Evolutionary conservation across 202 grass and related monocot species (phyloP).

Genomic region (Eragrostis tef): DNA sequence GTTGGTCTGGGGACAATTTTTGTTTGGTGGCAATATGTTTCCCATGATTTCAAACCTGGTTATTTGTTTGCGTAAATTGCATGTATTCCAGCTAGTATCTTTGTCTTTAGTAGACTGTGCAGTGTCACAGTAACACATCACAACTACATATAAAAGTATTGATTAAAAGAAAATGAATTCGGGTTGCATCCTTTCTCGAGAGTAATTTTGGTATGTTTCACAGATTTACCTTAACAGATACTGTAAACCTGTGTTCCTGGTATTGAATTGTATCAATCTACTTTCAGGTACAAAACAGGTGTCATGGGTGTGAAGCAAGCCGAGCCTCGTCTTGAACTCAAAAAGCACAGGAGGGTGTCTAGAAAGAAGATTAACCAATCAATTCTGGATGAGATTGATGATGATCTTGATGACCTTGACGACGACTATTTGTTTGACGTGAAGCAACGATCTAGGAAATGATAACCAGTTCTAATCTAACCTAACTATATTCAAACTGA

Average conservation of each 20-base stretch:
- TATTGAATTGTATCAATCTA: background rate
- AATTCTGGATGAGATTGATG: constrained; percentile 65
- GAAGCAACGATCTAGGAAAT: constrained; percentile 51
- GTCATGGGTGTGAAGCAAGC: constrained; percentile 81
- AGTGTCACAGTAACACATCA: background rate
- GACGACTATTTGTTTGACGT: constrained; percentile 56
- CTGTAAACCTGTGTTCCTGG: background rate
- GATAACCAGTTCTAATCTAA: constrained; percentile 26
- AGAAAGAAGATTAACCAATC: constrained; percentile 84
- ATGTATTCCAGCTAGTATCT: background rate
- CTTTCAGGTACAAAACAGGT: constrained; percentile 84
- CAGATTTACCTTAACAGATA: constrained; percentile 1
- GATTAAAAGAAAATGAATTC: background rate
- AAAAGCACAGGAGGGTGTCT: constrained; percentile 83
- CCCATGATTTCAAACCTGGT: background rate
- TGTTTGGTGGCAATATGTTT: background rate
- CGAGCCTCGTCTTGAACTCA: constrained; percentile 73
- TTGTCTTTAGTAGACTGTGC: background rate
- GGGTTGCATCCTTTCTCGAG: background rate
- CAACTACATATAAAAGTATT: background rate
- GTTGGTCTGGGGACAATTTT: background rate
- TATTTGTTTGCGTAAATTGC: background rate
- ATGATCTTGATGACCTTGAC: constrained; percentile 56
- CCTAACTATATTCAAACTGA: constrained; percentile 6
- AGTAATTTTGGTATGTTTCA: background rate